A percentile compares a stretch with the other conserved stretches of the same genome.
Conservation (phyloP, 1,284 basidiomycete genomes). For the Heterobasidion parviporum region DNA sequence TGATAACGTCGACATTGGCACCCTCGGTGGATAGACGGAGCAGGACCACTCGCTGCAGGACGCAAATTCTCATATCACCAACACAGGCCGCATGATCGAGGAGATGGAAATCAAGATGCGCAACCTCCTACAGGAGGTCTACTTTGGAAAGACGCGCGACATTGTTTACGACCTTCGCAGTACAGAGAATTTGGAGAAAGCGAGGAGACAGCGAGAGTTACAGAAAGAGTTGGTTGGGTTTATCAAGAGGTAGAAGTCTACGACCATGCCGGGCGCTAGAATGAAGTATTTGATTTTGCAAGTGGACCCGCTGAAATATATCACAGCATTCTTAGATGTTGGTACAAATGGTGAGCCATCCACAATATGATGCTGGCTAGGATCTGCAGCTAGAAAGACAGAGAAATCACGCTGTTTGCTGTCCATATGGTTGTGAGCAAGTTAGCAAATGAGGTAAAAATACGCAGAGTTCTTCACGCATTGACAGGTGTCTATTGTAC, state of each 20-base stretch:
- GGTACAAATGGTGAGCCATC: neutral
- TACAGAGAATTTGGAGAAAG: constrained; percentile 79
- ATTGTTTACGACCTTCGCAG: constrained; percentile 89
- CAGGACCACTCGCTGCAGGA: constrained; percentile 79
- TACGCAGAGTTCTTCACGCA: no score
- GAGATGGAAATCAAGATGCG: constrained; percentile 99
- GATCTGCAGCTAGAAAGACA: neutral
- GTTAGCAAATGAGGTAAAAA: no score
- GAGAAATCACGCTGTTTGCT: no score
- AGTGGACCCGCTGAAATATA: constrained; percentile 5
- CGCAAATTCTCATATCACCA: constrained; percentile 78
- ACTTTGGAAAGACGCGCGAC: constrained; percentile 97
- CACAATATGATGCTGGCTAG: neutral
- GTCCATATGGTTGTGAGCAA: no score
- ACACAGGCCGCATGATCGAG: constrained; percentile 92
- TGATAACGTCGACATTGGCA: neutral
- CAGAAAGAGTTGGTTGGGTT: constrained; percentile 94
- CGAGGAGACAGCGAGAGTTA: constrained; percentile 74
- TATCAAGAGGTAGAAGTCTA: constrained; percentile 49
- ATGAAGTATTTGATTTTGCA: neutral
- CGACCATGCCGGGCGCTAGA: neutral
- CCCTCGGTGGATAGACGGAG: constrained; percentile 53
- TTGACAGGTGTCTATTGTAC: no score
- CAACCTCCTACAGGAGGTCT: constrained; percentile 92
- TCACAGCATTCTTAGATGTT: neutral